Conservation (phyloP, 139 green algal species). For the Micractinium conductrix region DNA sequence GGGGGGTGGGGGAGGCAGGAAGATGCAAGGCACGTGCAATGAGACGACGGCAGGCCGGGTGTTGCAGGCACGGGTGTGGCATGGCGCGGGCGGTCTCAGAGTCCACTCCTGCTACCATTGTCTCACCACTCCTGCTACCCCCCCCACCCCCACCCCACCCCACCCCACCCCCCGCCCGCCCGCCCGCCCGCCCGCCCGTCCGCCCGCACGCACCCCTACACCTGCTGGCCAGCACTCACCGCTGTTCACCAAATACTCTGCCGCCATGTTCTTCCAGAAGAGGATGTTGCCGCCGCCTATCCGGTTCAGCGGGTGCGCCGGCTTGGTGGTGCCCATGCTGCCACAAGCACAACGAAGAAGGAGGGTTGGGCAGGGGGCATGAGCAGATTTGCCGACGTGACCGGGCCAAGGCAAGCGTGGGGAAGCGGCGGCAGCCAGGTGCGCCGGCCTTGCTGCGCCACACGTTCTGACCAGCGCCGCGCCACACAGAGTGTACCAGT, state of each 20-base stretch:
- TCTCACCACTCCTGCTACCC: not conserved
- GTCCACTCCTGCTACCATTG: not conserved
- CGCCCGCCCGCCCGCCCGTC: not conserved
- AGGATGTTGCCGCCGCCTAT: constrained; percentile 49
- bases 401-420: not conserved
- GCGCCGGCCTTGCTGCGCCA: not conserved
- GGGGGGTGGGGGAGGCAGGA: not conserved
- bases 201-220: not conserved
- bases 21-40: not conserved
- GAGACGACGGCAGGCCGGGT: not conserved
- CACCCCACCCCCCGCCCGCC: not conserved
- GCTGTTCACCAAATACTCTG: constrained; percentile 39
- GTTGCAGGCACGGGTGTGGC: not conserved
- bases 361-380: not conserved
- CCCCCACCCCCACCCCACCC: not conserved
- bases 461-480: not conserved
- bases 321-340: constrained; percentile 40
- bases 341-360: constrained; percentile 46
- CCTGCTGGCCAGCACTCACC: not conserved
- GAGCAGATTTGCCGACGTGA: not conserved
- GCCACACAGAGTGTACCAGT: no score
- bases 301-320: constrained; percentile 42
- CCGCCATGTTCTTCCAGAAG: constrained; percentile 46
- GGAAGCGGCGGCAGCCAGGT: no score
- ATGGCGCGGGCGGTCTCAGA: not conserved